These are phyloP conservation scores for Magnusiomyces suaveolens DNA, from an alignment of 1,139 yeast species.

Conservation along the genomic window DNA sequence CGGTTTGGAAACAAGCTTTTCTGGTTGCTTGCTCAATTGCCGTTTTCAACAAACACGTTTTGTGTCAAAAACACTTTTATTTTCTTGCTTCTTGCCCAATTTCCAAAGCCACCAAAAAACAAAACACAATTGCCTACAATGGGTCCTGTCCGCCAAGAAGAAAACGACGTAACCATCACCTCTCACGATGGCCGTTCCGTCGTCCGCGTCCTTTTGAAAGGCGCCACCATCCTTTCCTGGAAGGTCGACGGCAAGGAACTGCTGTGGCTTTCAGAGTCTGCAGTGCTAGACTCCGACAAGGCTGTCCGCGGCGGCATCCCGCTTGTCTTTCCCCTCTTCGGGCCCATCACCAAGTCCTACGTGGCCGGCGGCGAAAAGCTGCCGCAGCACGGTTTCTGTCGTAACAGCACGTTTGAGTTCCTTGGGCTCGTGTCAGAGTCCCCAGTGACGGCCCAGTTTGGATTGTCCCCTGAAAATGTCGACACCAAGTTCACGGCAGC, in stretches of 20 bases:
- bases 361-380: constrained; percentile 28
- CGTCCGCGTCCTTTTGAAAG: constrained; percentile 65
- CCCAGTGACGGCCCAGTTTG: constrained; percentile 76
- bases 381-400: constrained; percentile 97
- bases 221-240: constrained; percentile 89
- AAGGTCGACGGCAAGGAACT: constrained; percentile 59
- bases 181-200: constrained; percentile 45
- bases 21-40: neutral
- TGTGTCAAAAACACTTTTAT: too few species aligned
- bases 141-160: constrained; percentile 53
- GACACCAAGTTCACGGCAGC: constrained; percentile 38
- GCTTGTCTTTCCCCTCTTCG: constrained; percentile 87
- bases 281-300: constrained; percentile 78
- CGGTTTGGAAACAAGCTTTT: neutral
- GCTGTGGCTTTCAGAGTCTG: constrained; percentile 46
- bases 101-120: neutral
- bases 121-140: constrained; percentile 23
- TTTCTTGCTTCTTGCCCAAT: too few species aligned
- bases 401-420: constrained; percentile 85
- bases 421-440: constrained; percentile 58
- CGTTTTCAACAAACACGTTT: too few species aligned
- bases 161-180: constrained; percentile 48
- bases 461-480: constrained; percentile 75
- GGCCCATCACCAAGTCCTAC: constrained; percentile 40
- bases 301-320: constrained; percentile 98